Percentiles rank a stretch among this genome's conserved stretches.
phyloP scores from a whole-genome alignment of 78 protist genomes.

The Dictyostelium firmibasis region DNA sequence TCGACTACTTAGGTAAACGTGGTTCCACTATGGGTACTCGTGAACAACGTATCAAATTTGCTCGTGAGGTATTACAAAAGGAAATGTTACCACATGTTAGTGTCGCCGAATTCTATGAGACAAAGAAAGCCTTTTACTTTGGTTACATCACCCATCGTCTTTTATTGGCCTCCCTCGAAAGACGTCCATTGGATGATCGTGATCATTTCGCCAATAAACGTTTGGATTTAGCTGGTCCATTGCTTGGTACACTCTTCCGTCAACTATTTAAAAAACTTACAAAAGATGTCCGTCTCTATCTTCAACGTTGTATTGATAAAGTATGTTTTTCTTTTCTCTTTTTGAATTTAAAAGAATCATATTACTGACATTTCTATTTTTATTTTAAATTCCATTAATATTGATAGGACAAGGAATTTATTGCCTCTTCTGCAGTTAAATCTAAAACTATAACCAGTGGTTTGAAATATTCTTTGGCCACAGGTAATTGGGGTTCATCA shows the following conservation, averaged over 20 bases:
- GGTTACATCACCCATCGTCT: constrained; percentile 94
- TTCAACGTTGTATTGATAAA: constrained; percentile 59
- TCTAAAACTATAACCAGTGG: constrained; percentile 92
- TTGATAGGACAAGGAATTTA: constrained; percentile 82
- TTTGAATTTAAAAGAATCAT: too few relatives aligned
- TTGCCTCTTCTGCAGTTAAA: constrained; percentile 26
- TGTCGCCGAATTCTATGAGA: constrained; percentile 85
- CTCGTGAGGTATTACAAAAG: constrained; percentile 88
- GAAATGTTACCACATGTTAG: constrained; percentile 97
- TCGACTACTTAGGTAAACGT: constrained; percentile 86
- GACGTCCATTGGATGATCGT: constrained; percentile 60
- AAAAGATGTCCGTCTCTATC: constrained; percentile 81
- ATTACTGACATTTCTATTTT: too few relatives aligned
- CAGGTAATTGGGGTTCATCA: constrained; percentile 99
- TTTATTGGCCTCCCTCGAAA: constrained; percentile 85
- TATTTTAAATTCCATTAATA: too few relatives aligned
- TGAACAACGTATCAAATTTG: constrained; percentile 28
- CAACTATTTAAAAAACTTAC: constrained; percentile 95
- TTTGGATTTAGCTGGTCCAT: constrained; percentile 86
- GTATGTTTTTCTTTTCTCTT: too few relatives aligned
- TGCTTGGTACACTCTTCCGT: constrained; percentile 95
- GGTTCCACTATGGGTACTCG: neutral
- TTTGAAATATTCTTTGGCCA: constrained; percentile 91
- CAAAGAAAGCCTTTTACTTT: constrained; percentile 90
- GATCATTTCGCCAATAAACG: constrained; percentile 76